phyloP scores from a whole-genome alignment of 495 filamentous ascomycete species.

The Tuber borchii region DNA sequence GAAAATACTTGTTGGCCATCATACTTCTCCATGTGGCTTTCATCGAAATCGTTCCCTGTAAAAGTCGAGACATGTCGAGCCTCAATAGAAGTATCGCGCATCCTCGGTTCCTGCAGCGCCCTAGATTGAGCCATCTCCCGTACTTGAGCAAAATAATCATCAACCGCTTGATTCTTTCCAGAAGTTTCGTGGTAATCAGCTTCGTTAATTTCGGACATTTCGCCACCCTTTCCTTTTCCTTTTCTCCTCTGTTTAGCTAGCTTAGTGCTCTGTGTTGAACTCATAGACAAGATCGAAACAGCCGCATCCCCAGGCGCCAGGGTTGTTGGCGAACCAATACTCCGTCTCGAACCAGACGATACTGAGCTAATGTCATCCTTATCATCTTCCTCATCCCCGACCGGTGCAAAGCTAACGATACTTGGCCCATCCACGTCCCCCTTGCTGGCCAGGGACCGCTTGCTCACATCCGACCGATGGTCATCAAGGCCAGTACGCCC shows the following conservation, averaged over 20 bases:
- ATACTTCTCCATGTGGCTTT: slow-evolving; percentile 34
- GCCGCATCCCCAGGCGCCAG: slow-evolving; percentile 19
- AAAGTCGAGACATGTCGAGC: slow-evolving; percentile 36
- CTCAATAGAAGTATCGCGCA: slow-evolving; percentile 35
- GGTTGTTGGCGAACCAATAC: slow-evolving; percentile 23
- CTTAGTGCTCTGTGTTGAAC: slow-evolving; percentile 38
- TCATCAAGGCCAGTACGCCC: slow-evolving; percentile 20
- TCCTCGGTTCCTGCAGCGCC: slow-evolving; percentile 30
- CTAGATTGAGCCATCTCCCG: slow-evolving; percentile 38
- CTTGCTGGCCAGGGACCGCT: slow-evolving; percentile 24
- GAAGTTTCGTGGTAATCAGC: slow-evolving; percentile 22
- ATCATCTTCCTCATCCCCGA: slow-evolving; percentile 8
- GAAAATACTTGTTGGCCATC: slow-evolving; percentile 39
- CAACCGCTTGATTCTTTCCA: slow-evolving; percentile 22
- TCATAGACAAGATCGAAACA: slow-evolving; percentile 31
- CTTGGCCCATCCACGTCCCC: slow-evolving; percentile 21
- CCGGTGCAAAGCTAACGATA: slow-evolving; percentile 18
- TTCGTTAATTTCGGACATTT: slow-evolving; percentile 37
- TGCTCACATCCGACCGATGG: slow-evolving; percentile 1
- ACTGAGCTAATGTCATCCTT: slow-evolving; percentile 32
- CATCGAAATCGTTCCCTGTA: slow-evolving; percentile 26
- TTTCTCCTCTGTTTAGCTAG: slow-evolving; percentile 39
- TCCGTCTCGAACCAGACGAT: slow-evolving; percentile 30
- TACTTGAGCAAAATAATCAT: slow-evolving; percentile 38
- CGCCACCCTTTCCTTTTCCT: slow-evolving; percentile 35